Evolutionary conservation across 192 early-diverging fungal species (phyloP), one percentile per base, ranked within the genome.

Genomic region (Chytriomyces confervae): DNA sequence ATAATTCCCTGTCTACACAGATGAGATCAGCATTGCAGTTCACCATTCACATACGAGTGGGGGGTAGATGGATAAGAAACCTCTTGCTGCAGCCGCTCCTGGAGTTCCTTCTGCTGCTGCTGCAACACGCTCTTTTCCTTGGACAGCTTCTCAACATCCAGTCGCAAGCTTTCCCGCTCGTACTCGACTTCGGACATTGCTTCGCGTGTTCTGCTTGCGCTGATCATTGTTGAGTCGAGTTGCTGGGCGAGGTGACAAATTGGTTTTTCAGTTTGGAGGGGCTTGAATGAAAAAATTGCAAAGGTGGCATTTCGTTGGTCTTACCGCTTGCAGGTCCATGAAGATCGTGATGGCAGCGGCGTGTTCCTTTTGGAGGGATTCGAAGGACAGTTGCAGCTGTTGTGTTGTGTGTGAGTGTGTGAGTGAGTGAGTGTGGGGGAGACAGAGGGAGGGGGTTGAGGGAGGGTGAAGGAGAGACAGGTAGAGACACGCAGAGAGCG

Each of bases 61-160:
- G 24, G 24, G 24, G 0, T 27, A 27, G 24, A 27, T 27, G 7
- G 13, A 23, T 0, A n/a, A 24, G 16, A 13, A 10, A 71, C 69
- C 69, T 71, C 69, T 53, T 71, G 24, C 20, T 71, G 16, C 50
- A 71, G n/a, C 20, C 13, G 23, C 7, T 7, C 48, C 24, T 71
- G 6, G 0, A 71, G 69, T 6, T 51, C 46, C n/a, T 57, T 51
- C 6, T 48, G 16, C 13, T 49, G 24, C 13, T 51, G 10, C 1
- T 11, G 6, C 11, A 71, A 27, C 0, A 13, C 16, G 11, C 69
- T 47, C n/a, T 49, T 51, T 13, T 71, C 69, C 44, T 71, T 71
- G 7, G 69, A 0, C 11, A 71, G n/a, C 1, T 18, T 23, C 7
- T 57, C 29, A 7, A 71, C 48, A 24, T 71, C 7, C 43, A 11